Conservation (phyloP, 2,329 filamentous ascomycete species). For the Aspergillus tanneri region DNA sequence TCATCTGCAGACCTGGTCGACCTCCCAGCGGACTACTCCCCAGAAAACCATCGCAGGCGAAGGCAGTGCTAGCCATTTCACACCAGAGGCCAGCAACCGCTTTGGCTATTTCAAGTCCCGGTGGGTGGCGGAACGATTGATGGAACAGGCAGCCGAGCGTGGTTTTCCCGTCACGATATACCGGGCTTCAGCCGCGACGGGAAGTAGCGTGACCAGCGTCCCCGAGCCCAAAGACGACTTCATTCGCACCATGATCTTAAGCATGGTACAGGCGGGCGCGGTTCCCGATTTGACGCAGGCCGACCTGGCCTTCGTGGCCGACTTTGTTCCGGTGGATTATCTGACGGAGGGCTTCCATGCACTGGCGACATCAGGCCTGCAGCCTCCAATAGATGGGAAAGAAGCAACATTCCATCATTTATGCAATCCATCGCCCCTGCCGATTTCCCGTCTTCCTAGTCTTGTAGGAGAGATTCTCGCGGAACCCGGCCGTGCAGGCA, state of each 20-base stretch:
- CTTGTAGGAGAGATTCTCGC: not conserved
- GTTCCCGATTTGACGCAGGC: not conserved
- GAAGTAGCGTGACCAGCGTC: not conserved
- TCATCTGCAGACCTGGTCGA: constrained; percentile 5
- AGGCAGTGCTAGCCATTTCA: not conserved
- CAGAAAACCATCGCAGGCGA: not conserved
- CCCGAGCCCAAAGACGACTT: constrained; percentile 1
- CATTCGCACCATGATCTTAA: not conserved
- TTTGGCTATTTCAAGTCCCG: constrained; percentile 7
- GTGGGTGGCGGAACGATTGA: constrained; percentile 1
- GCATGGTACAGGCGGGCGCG: not conserved
- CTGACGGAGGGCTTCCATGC: not conserved
- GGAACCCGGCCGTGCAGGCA: not conserved
- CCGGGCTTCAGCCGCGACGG: not conserved
- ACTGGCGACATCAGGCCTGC: not conserved
- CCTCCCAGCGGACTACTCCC: not conserved
- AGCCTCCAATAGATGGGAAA: not conserved
- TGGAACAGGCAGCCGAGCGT: not conserved
- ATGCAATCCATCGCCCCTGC: not conserved
- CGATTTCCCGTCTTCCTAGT: not conserved
- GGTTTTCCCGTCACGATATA: constrained; percentile 7
- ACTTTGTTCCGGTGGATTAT: constrained; percentile 6
- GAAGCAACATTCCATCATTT: not conserved
- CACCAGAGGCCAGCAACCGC: not conserved
- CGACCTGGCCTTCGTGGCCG: not conserved